Conservation (phyloP, 2,329 filamentous ascomycete genomes). For the Helicocarpus griseus region DNA sequence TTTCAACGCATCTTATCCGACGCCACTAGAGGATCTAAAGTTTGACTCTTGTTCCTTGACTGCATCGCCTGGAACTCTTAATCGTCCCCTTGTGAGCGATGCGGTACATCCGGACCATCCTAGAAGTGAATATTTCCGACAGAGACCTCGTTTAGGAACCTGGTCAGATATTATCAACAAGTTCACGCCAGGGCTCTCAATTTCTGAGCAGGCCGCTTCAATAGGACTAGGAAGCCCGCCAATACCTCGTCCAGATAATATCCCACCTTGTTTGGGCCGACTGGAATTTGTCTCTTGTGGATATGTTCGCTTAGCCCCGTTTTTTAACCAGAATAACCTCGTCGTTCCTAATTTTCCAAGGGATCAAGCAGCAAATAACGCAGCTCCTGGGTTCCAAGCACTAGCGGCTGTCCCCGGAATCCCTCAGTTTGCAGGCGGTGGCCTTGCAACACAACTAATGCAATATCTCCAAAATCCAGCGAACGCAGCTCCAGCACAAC, state of each 20-base stretch:
- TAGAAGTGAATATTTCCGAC: constrained; percentile 23
- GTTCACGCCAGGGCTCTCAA: constrained; percentile 40
- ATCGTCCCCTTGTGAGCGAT: constrained; percentile 6
- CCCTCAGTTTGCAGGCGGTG: not conserved
- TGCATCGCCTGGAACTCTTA: constrained; percentile 25
- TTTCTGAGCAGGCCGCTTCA: constrained; percentile 25
- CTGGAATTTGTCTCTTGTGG: constrained; percentile 53
- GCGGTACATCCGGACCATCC: constrained; percentile 6
- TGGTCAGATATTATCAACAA: constrained; percentile 43
- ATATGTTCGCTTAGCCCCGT: constrained; percentile 40
- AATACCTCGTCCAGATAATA: constrained; percentile 13
- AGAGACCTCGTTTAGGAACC: constrained; percentile 33
- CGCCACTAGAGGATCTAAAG: constrained; percentile 44
- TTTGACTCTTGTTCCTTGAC: constrained; percentile 58
- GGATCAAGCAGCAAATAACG: not conserved
- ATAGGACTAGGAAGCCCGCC: constrained; percentile 13
- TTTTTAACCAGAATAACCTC: constrained; percentile 30
- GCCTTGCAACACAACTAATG: too few species aligned
- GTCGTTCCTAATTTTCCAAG: constrained; percentile 13
- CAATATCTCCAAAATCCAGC: not conserved
- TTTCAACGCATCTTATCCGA: constrained; percentile 39
- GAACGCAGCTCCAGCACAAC: not conserved
- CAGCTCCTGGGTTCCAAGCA: not conserved
- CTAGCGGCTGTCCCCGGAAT: not conserved
- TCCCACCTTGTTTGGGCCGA: constrained; percentile 20